A percentile compares a stretch with the other conserved stretches of the same genome.
phyloP scores from a whole-genome alignment of 2,329 filamentous ascomycete genomes.

The Botrytis deweyae region DNA sequence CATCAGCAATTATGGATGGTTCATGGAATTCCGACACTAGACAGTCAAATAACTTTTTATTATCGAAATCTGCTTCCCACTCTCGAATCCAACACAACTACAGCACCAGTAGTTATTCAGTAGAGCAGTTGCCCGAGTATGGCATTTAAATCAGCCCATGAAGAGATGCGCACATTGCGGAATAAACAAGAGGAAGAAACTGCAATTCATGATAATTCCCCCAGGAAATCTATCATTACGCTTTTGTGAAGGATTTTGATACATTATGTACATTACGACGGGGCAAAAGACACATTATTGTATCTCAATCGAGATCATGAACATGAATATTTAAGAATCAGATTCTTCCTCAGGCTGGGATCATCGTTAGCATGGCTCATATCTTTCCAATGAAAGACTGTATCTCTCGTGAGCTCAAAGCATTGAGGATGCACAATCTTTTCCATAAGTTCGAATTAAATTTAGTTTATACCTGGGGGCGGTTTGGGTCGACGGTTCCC shows the following conservation, averaged over 20 bases:
- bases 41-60: not conserved
- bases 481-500: constrained; percentile 46
- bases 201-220: not conserved
- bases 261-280: constrained; percentile 28
- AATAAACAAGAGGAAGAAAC: not conserved
- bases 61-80: not conserved
- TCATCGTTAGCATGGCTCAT: constrained; percentile 25
- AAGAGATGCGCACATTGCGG: not conserved
- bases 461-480: constrained; percentile 32
- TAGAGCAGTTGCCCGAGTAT: not conserved
- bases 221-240: not conserved
- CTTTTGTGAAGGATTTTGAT: constrained; percentile 17
- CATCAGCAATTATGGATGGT: not conserved
- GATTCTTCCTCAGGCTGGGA: constrained; percentile 26
- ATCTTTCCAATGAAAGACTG: constrained; percentile 25
- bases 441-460: constrained; percentile 15
- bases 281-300: constrained; percentile 7
- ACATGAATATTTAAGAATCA: constrained; percentile 5
- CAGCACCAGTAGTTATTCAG: not conserved
- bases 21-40: not conserved
- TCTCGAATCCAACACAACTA: not conserved
- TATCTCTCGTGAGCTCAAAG: constrained; percentile 21
- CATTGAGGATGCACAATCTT: constrained; percentile 8
- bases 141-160: not conserved
- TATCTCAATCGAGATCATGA: constrained; percentile 13